These are phyloP conservation scores for Botrytis byssoidea DNA, from an alignment of 2,329 filamentous ascomycete genomes.

Conservation along the genomic window DNA sequence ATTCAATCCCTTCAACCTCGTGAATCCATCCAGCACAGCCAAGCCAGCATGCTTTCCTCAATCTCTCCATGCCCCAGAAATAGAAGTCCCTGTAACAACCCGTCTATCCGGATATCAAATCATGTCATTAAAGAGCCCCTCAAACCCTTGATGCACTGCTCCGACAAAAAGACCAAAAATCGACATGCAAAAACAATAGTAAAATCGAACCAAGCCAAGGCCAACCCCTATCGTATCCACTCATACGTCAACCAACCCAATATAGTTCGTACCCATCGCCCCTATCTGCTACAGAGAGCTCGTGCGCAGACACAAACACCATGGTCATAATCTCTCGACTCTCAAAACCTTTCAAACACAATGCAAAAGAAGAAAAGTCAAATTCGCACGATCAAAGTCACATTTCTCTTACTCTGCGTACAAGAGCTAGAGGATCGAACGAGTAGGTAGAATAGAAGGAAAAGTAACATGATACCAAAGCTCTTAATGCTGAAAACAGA, in stretches of 20 bases:
- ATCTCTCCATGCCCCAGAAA: neutral
- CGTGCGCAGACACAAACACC: neutral
- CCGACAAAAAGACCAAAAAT: neutral
- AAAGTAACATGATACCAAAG: conserved; percentile 4
- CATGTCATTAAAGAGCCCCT: conserved; percentile 9
- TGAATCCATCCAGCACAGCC: neutral
- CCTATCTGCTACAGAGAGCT: neutral
- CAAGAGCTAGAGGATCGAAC: neutral
- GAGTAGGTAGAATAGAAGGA: neutral
- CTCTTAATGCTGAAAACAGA: neutral
- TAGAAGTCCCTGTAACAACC: neutral
- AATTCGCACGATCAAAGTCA: neutral
- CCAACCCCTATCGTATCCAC: neutral
- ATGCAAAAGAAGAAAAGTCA: neutral
- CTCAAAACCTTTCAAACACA: neutral
- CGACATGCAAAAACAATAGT: neutral
- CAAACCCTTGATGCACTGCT: neutral
- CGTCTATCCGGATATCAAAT: conserved; percentile 17
- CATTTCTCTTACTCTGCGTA: neutral
- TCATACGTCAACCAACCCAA: neutral
- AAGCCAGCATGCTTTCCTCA: neutral
- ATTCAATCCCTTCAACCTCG: neutral
- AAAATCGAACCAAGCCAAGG: neutral
- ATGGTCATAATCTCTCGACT: neutral
- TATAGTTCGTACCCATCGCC: neutral